Base-by-base conservation (phyloP, 257 asterid species). In the Jasminum sambac region DNA sequence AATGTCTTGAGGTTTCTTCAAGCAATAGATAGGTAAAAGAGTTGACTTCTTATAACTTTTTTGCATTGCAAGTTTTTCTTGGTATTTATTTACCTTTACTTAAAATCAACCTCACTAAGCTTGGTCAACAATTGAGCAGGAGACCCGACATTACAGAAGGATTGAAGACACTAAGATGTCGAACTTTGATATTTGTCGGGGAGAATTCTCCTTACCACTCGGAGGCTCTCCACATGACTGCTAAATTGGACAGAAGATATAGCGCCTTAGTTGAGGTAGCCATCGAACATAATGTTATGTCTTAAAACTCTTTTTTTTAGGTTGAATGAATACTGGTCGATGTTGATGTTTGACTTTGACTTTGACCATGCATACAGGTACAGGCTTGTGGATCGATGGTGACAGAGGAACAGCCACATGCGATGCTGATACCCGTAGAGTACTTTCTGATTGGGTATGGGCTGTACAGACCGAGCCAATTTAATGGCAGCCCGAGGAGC, bases 331-430 rank as follows among this genome's bases (percentile, higher is more conserved):
- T 52, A 25, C 26, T 52, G 60, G 17, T 30, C 2, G 25, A 52
- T 21, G 21, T 52, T 16, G 3, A 8, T 52, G 14, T 24, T 11
- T 52, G 30, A 19, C 12, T 40, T 40, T 30, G 36, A 30, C 12
- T 40, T 40, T 30, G 36, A 30, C 4, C 4, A 30, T 30, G 4
- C 36, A 17, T 59, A 46, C 85, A 92, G 98, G 98, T 92, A 37
- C 95, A 84, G 37, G 77, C 82, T 17, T 92, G 98, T 66, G 98
- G 97, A 74, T 92, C 98, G 63, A 84, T 92, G 83, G 97, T 92
- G 64, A 92, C 98, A 5, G 98, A 90, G 78, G 98, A 92, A 87
- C 97, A 92, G 80, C 97, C 98, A 30, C 96, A 85, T 58, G 97
- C 98, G 48, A 92, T 92, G 98, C 50, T 92, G 73, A 85, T 87